These are phyloP conservation scores for Copromyces sp. DNA, from an alignment of 495 filamentous ascomycete species.

Conservation along the genomic window DNA sequence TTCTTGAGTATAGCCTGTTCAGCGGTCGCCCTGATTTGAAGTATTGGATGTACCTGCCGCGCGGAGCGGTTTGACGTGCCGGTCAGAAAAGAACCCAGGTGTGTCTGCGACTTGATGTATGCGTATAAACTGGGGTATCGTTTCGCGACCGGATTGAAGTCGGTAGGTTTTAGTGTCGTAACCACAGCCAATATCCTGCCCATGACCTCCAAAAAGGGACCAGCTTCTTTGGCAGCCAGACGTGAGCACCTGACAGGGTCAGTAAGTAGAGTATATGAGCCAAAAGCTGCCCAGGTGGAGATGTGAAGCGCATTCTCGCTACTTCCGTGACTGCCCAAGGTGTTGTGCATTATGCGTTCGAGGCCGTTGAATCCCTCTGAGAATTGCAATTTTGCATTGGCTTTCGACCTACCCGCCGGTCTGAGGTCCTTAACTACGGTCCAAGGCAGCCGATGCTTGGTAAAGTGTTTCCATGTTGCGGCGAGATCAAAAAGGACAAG, in stretches of 20 bases:
- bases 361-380: background rate
- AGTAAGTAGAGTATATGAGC: conserved; percentile 32
- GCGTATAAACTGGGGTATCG: background rate
- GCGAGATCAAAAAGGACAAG: conserved; percentile 29
- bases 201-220: conserved; percentile 16
- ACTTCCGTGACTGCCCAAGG: background rate
- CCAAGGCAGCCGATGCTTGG: conserved; percentile 16
- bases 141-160: conserved; percentile 1
- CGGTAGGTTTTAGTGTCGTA: conserved; percentile 1
- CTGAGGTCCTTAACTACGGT: background rate
- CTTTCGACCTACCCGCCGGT: conserved; percentile 7
- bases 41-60: background rate
- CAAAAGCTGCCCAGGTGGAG: conserved; percentile 26
- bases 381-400: background rate
- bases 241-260: conserved; percentile 18
- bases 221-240: conserved; percentile 9
- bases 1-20: conserved; percentile 10
- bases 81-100: conserved; percentile 1
- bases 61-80: background rate
- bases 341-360: background rate
- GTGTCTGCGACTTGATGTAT: conserved; percentile 1
- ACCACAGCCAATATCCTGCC: background rate
- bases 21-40: background rate
- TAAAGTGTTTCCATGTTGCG: conserved; percentile 30
- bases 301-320: conserved; percentile 10